A percentile compares a stretch with the other conserved stretches of the same genome.
phyloP scores from a whole-genome alignment of 345 rosid species.

The Jatropha curcas region DNA sequence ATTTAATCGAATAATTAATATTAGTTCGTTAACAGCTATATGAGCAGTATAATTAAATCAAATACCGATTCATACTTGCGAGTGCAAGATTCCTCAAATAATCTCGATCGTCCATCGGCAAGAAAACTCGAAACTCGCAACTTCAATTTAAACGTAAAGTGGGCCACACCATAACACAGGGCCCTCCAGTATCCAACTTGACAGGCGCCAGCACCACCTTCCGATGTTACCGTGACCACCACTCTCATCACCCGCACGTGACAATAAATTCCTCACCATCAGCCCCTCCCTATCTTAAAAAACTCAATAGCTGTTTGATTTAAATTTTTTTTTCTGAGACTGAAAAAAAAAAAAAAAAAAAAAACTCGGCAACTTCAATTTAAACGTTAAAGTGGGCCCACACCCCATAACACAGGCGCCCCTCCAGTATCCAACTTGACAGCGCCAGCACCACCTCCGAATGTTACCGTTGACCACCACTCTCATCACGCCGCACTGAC shows the following conservation, averaged over 20 bases:
- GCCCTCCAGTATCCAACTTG: slow-evolving; percentile 1
- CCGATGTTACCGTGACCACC: neutral
- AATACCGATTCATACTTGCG: too few species aligned
- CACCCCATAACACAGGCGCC: neutral
- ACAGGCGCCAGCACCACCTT: slow-evolving; percentile 2
- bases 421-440: neutral
- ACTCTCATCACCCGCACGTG: slow-evolving; percentile 12
- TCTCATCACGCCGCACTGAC: slow-evolving; percentile 10
- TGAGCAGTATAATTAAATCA: too few species aligned
- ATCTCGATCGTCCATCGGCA: slow-evolving; percentile 10
- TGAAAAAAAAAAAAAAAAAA: neutral
- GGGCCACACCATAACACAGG: neutral
- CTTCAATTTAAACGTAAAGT: too few species aligned
- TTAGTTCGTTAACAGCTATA: too few species aligned
- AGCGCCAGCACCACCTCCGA: neutral
- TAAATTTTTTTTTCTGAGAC: neutral
- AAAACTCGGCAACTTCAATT: neutral
- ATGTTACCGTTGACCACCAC: neutral
- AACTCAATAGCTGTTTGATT: neutral
- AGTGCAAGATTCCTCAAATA: neutral
- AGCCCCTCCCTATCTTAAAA: neutral
- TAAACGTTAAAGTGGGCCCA: neutral
- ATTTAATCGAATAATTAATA: too few species aligned
- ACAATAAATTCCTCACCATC: neutral
- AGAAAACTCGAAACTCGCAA: neutral